phyloP scores from a whole-genome alignment of 768 basidiomycete species.

The Boletus rufocinnamomeus region DNA sequence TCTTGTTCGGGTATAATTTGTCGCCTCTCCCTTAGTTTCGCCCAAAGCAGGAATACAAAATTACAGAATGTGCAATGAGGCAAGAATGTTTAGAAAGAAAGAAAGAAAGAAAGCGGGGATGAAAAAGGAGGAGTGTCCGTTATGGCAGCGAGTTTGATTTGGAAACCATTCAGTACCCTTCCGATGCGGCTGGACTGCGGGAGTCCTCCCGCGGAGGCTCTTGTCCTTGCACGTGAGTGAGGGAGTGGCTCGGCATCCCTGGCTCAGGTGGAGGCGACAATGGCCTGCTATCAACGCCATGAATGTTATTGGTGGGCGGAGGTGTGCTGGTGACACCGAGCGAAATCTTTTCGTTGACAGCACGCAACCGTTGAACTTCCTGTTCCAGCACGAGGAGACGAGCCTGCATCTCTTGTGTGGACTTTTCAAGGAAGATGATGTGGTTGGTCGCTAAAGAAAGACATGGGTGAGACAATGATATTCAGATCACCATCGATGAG shows the following conservation, averaged over 20 bases:
- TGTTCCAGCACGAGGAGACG: slow-evolving; percentile 66
- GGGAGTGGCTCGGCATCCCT: slow-evolving; percentile 46
- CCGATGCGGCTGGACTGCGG: slow-evolving; percentile 39
- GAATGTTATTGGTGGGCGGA: slow-evolving; percentile 50
- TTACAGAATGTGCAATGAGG: slow-evolving; percentile 36
- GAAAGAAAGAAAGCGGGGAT: slow-evolving; percentile 29
- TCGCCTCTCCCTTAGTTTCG: slow-evolving; percentile 29
- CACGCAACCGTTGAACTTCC: slow-evolving; percentile 69
- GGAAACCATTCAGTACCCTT: slow-evolving; percentile 32
- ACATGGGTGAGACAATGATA: slow-evolving; percentile 14
- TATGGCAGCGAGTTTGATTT: slow-evolving; percentile 23
- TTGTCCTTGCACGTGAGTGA: slow-evolving; percentile 59
- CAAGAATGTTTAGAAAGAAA: slow-evolving; percentile 34
- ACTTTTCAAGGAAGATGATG: slow-evolving; percentile 70
- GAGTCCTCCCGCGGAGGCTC: slow-evolving; percentile 66
- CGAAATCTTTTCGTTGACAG: slow-evolving; percentile 83
- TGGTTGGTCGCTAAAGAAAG: slow-evolving; percentile 68
- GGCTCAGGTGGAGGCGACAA: slow-evolving; percentile 68
- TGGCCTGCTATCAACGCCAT: slow-evolving; percentile 48
- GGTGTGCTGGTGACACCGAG: slow-evolving; percentile 59
- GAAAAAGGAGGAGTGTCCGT: slow-evolving; percentile 37
- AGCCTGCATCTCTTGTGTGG: slow-evolving; percentile 69
- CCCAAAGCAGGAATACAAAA: slow-evolving; percentile 34
- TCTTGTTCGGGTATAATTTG: slow-evolving; percentile 20
- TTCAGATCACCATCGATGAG: slow-evolving; percentile 8